Evolutionary conservation across 352 stramenopile species (phyloP).

Genomic region (Phytophthora kernoviae): DNA sequence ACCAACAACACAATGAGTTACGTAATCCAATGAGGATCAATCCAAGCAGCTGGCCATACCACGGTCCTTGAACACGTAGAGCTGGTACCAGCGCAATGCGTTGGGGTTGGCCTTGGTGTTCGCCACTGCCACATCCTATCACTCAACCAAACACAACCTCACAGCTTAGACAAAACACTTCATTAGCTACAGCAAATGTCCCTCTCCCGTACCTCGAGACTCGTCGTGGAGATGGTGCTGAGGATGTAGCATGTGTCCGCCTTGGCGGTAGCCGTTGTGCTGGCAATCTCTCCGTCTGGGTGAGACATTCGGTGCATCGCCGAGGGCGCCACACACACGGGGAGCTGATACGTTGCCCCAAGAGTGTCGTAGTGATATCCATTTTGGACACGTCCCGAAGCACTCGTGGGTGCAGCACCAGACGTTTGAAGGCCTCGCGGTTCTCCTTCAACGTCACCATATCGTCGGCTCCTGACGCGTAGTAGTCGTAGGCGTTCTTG

Average conservation of each 20-base stretch:
- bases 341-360: slow-evolving; percentile 91
- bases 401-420: slow-evolving; percentile 95
- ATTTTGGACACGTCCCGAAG: slow-evolving; percentile 94
- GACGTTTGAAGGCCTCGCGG: slow-evolving; percentile 90
- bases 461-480: slow-evolving; percentile 93
- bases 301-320: slow-evolving; percentile 96
- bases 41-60: slow-evolving; percentile 12
- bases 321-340: slow-evolving; percentile 92
- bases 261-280: slow-evolving; percentile 79
- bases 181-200: slow-evolving; percentile 26
- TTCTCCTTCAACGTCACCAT: slow-evolving; percentile 85
- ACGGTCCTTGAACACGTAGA: slow-evolving; percentile 96
- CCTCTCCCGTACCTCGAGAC: slow-evolving; percentile 21
- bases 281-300: slow-evolving; percentile 92
- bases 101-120: slow-evolving; percentile 65
- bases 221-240: slow-evolving; percentile 79
- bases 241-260: slow-evolving; percentile 92
- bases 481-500: slow-evolving; percentile 94
- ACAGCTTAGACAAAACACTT: slow-evolving; percentile 28
- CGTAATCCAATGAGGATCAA: too few relatives aligned
- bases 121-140: slow-evolving; percentile 52
- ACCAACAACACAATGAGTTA: slow-evolving; percentile 10
- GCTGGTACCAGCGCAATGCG: slow-evolving; percentile 94
- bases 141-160: background rate
- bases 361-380: slow-evolving; percentile 90